phyloP scores from a whole-genome alignment of 257 asterid species.

The Solanum piurae region DNA sequence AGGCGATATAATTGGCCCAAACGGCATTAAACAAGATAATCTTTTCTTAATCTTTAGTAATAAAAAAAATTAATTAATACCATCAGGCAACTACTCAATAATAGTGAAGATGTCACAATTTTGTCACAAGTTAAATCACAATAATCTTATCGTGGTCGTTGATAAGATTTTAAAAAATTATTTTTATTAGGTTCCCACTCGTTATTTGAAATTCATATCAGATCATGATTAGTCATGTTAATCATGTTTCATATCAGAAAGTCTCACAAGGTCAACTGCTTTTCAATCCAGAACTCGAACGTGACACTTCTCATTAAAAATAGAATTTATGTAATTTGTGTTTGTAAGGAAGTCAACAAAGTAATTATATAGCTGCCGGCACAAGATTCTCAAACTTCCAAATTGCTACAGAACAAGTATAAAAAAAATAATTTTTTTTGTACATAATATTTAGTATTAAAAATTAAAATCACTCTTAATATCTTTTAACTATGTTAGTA shows the following conservation, averaged over 20 bases:
- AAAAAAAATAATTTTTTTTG: too few relatives aligned
- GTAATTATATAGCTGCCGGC: background rate
- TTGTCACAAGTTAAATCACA: background rate
- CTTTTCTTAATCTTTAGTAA: too few relatives aligned
- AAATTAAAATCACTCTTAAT: background rate
- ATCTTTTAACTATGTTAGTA: background rate
- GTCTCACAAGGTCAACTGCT: background rate
- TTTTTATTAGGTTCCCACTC: too few relatives aligned
- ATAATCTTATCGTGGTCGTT: background rate
- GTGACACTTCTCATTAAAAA: background rate
- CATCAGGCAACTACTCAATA: too few relatives aligned
- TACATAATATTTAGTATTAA: background rate
- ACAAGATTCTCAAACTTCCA: background rate
- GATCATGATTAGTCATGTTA: background rate
- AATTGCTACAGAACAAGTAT: background rate
- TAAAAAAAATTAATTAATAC: too few relatives aligned
- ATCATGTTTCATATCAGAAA: rapidly evolving
- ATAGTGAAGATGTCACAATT: too few relatives aligned
- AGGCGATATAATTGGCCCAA: too few relatives aligned
- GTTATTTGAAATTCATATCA: too few relatives aligned
- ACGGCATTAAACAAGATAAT: too few relatives aligned
- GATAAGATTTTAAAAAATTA: background rate
- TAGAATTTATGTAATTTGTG: background rate
- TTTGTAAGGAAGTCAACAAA: background rate
- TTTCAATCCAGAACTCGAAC: background rate